Conservation (phyloP, 73 alveolate species). For the Paramecium pentaurelia region DNA sequence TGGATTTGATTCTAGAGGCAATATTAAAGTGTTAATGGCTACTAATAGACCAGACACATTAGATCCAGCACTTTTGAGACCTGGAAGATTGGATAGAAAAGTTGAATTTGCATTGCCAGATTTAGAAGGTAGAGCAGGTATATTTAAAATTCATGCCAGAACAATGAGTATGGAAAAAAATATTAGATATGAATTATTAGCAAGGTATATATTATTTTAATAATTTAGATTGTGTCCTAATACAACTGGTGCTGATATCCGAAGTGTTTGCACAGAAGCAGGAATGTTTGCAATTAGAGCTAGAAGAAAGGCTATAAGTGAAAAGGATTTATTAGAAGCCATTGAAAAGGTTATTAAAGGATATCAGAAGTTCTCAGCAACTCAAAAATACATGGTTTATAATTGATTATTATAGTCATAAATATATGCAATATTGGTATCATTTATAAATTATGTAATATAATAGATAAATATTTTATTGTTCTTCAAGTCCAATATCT, state of each 20-base stretch:
- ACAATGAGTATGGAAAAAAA: constrained; percentile 97
- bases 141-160: constrained; percentile 98
- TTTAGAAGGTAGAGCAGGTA: constrained; percentile 97
- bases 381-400: constrained; percentile 83
- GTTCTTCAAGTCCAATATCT: constrained; percentile 62
- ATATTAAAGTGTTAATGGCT: constrained; percentile 91
- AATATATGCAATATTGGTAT: neutral
- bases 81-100: constrained; percentile 99
- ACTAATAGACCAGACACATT: constrained; percentile 99
- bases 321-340: constrained; percentile 90
- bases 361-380: constrained; percentile 92
- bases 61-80: constrained; percentile 99
- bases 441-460: neutral
- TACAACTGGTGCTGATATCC: constrained; percentile 99
- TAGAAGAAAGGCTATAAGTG: constrained; percentile 98
- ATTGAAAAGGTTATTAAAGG: constrained; percentile 99
- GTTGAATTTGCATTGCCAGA: constrained; percentile 99
- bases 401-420: constrained; percentile 44
- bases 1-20: constrained; percentile 99
- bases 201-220: constrained; percentile 61
- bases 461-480: neutral
- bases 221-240: constrained; percentile 85
- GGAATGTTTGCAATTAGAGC: constrained; percentile 99
- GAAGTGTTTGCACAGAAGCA: constrained; percentile 93
- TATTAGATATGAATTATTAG: constrained; percentile 95